phyloP scores from a whole-genome alignment of 2,329 filamentous ascomycete genomes.

The Fusarium sp. region DNA sequence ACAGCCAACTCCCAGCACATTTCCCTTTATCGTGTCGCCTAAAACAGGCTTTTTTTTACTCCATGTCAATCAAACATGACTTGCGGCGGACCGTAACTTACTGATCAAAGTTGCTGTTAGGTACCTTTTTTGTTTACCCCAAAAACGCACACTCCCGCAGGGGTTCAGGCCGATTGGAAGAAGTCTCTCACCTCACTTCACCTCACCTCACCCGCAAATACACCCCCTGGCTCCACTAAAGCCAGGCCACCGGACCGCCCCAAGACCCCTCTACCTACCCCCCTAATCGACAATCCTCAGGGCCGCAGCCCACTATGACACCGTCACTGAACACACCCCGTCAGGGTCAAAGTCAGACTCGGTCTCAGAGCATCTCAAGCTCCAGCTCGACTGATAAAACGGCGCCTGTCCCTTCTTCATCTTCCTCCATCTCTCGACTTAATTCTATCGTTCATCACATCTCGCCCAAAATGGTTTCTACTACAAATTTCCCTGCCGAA shows the following conservation, averaged over 20 bases:
- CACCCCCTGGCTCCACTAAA: slow-evolving; percentile 36
- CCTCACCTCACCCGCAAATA: slow-evolving; percentile 27
- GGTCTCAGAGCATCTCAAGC: slow-evolving; percentile 34
- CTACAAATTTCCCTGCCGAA: slow-evolving; percentile 75
- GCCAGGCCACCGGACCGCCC: slow-evolving; percentile 41
- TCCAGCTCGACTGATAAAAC: slow-evolving; percentile 48
- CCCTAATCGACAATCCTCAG: slow-evolving; percentile 46
- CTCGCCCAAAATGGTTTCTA: slow-evolving; percentile 63
- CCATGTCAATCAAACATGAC: slow-evolving; percentile 15
- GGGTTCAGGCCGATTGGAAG: slow-evolving; percentile 7
- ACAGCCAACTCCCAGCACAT: background rate
- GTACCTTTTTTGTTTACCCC: slow-evolving; percentile 29
- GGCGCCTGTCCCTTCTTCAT: slow-evolving; percentile 53
- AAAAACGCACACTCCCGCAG: slow-evolving; percentile 37
- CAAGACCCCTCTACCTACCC: slow-evolving; percentile 36
- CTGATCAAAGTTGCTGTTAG: slow-evolving; percentile 34
- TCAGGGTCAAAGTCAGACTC: slow-evolving; percentile 36
- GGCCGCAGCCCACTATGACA: slow-evolving; percentile 49
- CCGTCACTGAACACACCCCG: slow-evolving; percentile 44
- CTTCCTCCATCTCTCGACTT: slow-evolving; percentile 64
- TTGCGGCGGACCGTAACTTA: slow-evolving; percentile 18
- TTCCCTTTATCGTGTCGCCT: background rate
- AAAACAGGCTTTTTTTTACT: slow-evolving; percentile 24
- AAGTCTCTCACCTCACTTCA: slow-evolving; percentile 33
- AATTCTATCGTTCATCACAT: slow-evolving; percentile 77